Conservation (phyloP, 2,329 filamentous ascomycete genomes). For the Fusarium sp. region DNA sequence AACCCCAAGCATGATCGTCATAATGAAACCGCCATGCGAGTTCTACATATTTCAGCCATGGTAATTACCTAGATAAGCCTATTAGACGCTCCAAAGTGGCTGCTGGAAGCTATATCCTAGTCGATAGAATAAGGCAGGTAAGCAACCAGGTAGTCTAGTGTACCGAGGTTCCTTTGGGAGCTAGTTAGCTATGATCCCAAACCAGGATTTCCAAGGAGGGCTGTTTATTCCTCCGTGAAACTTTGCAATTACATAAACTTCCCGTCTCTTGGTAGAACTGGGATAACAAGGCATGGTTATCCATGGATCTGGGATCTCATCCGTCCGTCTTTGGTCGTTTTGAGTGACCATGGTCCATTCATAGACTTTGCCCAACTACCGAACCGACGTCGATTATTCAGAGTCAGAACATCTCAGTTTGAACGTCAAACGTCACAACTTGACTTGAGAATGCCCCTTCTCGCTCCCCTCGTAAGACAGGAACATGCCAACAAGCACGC, state of each 20-base stretch:
- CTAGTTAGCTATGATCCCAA: background rate
- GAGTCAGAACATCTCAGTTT: background rate
- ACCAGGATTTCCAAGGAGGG: conserved; percentile 12
- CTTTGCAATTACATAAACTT: conserved; percentile 22
- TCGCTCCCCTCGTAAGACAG: conserved; percentile 3
- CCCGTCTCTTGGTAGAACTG: conserved; percentile 4
- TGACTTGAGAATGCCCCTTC: background rate
- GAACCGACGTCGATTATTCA: background rate
- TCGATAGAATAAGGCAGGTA: conserved; percentile 8
- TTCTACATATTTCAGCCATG: conserved; percentile 15
- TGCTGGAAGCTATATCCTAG: conserved; percentile 5
- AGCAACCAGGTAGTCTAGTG: background rate
- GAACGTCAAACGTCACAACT: background rate
- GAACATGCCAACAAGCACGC: background rate
- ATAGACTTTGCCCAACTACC: background rate
- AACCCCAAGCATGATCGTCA: conserved; percentile 24
- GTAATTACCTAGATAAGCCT: background rate
- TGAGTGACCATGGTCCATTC: background rate
- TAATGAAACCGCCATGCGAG: conserved; percentile 18
- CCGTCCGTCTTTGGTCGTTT: background rate
- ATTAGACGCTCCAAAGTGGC: background rate
- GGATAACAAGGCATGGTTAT: background rate
- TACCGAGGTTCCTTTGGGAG: conserved; percentile 3
- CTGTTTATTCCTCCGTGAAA: conserved; percentile 14
- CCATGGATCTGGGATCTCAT: background rate